Conservation (phyloP, 495 filamentous ascomycete genomes). For the Cladorrhinum samala region DNA sequence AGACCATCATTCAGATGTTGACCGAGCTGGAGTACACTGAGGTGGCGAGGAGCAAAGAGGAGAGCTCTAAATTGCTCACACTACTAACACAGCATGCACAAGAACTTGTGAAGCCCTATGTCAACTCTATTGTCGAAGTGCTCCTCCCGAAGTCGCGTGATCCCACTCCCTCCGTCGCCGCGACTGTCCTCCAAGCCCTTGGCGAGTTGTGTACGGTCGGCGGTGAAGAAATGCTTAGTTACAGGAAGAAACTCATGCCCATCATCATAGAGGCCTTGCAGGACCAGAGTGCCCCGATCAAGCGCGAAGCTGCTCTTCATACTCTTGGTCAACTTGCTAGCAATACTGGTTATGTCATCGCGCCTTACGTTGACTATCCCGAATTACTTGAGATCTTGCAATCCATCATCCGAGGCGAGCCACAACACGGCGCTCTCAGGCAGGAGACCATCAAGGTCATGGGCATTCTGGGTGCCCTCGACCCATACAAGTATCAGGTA, state of each 20-base stretch:
- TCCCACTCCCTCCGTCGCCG: slow-evolving; percentile 75
- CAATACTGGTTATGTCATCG: slow-evolving; percentile 95
- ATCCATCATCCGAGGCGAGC: slow-evolving; percentile 86
- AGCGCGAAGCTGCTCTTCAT: slow-evolving; percentile 83
- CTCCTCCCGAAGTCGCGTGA: slow-evolving; percentile 85
- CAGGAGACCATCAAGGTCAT: slow-evolving; percentile 95
- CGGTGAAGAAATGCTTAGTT: slow-evolving; percentile 80
- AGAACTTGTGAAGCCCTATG: slow-evolving; percentile 86
- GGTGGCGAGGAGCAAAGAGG: slow-evolving; percentile 86
- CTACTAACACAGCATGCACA: slow-evolving; percentile 87
- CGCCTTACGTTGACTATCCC: slow-evolving; percentile 91
- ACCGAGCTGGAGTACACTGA: slow-evolving; percentile 96
- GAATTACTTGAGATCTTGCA: slow-evolving; percentile 86
- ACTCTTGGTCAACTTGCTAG: slow-evolving; percentile 89
- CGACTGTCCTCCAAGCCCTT: slow-evolving; percentile 86
- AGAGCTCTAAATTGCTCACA: slow-evolving; percentile 88
- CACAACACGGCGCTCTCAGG: slow-evolving; percentile 67
- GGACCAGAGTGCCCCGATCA: slow-evolving; percentile 80
- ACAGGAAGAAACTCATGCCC: slow-evolving; percentile 85
- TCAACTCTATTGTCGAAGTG: slow-evolving; percentile 87
- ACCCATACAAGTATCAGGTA: slow-evolving; percentile 92
- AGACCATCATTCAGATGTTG: slow-evolving; percentile 89
- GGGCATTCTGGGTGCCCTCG: slow-evolving; percentile 91
- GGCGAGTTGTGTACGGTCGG: slow-evolving; percentile 91
- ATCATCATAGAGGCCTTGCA: slow-evolving; percentile 89